phyloP scores from a whole-genome alignment of 2,329 filamentous ascomycete genomes.

The Remersonia thermophila region DNA sequence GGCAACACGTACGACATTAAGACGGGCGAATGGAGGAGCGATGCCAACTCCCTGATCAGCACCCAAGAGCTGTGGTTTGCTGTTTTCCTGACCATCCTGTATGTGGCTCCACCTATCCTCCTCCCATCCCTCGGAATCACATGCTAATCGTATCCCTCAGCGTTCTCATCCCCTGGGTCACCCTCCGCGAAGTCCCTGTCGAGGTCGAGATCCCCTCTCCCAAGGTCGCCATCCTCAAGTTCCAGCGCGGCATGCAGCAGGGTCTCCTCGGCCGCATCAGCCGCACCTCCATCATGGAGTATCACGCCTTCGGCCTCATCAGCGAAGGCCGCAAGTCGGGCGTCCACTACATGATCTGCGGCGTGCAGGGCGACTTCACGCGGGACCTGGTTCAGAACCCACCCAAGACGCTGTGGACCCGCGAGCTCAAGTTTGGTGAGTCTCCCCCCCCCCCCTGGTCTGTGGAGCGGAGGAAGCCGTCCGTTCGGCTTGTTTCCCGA shows the following conservation, averaged over 20 bases:
- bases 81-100: conserved; percentile 30
- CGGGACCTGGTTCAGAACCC: conserved; percentile 27
- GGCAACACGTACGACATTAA: conserved; percentile 28
- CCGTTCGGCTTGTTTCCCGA: conserved; percentile 1
- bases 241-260: conserved; percentile 30
- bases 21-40: conserved; percentile 22
- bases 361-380: conserved; percentile 31
- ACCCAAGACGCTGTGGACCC: conserved; percentile 28
- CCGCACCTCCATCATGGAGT: conserved; percentile 31
- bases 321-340: conserved; percentile 26
- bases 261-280: conserved; percentile 29
- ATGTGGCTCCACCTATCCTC: conserved; percentile 5
- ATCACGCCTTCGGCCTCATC: conserved; percentile 31
- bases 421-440: conserved; percentile 30
- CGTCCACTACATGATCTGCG: conserved; percentile 31
- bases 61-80: conserved; percentile 30
- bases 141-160: conserved; percentile 19
- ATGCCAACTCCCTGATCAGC: conserved; percentile 24
- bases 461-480: too few species aligned
- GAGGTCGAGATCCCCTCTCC: conserved; percentile 29
- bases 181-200: conserved; percentile 27
- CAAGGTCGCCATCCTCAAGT: conserved; percentile 28
- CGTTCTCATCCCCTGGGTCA: conserved; percentile 28
- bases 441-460: neutral
- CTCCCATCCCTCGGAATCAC: neutral